phyloP scores from a whole-genome alignment of 352 stramenopile species.

The Thalassiosira mediterranea region DNA sequence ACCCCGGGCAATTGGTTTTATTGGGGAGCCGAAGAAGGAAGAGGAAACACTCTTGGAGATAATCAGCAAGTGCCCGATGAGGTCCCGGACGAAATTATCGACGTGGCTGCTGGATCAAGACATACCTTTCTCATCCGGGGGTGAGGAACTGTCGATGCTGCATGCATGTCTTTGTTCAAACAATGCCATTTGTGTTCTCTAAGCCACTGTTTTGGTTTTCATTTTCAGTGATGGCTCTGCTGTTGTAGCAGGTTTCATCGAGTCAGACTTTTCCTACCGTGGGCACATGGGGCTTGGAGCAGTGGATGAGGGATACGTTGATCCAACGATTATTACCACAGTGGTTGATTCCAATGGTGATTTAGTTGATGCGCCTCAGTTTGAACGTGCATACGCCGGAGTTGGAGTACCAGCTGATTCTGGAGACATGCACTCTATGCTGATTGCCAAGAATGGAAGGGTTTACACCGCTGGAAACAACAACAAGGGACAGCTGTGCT shows the following conservation, averaged over 20 bases:
- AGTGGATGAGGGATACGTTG: not conserved
- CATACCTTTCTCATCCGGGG: conserved; percentile 41
- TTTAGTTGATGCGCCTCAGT: conserved; percentile 25
- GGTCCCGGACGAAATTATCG: conserved; percentile 21
- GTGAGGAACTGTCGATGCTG: no score
- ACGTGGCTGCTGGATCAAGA: conserved; percentile 41
- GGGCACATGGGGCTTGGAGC: conserved; percentile 36
- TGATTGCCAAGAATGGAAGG: conserved; percentile 34
- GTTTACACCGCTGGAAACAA: conserved; percentile 40
- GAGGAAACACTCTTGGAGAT: conserved; percentile 18
- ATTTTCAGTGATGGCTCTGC: conserved; percentile 19
- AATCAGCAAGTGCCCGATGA: conserved; percentile 22
- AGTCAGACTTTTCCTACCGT: conserved; percentile 29
- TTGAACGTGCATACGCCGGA: conserved; percentile 33
- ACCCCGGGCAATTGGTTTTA: conserved; percentile 33
- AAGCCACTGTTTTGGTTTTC: no score
- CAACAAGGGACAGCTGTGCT: conserved; percentile 45
- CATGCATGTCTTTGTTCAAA: no score
- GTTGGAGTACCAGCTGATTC: conserved; percentile 31
- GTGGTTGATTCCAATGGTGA: conserved; percentile 32
- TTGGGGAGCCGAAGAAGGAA: conserved; percentile 43
- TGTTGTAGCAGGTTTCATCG: conserved; percentile 26
- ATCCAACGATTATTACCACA: not conserved
- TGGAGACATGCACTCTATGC: conserved; percentile 49
- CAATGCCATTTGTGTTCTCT: no score